A percentile compares a stretch with the other conserved stretches of the same genome.
Evolutionary conservation across 805 yeast species (phyloP).

Genomic region (Kodamaea kakaduensis): DNA sequence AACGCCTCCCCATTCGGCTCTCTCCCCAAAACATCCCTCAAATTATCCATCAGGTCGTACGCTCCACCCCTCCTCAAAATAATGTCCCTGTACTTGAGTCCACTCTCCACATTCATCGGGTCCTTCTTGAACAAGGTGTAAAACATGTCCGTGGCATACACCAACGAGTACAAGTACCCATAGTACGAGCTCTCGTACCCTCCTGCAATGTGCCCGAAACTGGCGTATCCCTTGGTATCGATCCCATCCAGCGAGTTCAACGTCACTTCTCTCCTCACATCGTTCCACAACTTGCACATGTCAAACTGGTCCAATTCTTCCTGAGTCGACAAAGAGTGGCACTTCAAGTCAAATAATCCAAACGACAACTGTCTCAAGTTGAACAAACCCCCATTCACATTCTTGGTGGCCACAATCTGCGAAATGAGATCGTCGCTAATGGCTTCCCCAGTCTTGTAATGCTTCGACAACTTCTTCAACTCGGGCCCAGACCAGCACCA

Average conservation of each 20-base stretch:
- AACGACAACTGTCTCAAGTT: constrained; percentile 75
- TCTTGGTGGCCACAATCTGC: constrained; percentile 59
- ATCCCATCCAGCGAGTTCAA: constrained; percentile 53
- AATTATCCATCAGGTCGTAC: constrained; percentile 60
- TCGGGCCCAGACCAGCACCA: constrained; percentile 78
- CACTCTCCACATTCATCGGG: constrained; percentile 61
- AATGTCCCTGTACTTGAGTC: constrained; percentile 64
- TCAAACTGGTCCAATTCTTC: constrained; percentile 46
- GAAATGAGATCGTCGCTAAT: constrained; percentile 56
- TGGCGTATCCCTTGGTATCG: constrained; percentile 62
- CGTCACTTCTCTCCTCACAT: constrained; percentile 58
- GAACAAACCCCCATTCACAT: constrained; percentile 70
- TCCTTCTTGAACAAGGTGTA: constrained; percentile 62
- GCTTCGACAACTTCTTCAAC: constrained; percentile 57
- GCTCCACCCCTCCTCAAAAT: constrained; percentile 73
- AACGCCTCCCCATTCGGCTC: constrained; percentile 72
- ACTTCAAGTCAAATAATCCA: constrained; percentile 69
- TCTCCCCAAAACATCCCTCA: constrained; percentile 68
- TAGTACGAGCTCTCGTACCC: constrained; percentile 86
- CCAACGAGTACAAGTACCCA: constrained; percentile 83
- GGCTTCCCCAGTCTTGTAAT: constrained; percentile 57
- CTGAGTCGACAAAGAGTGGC: constrained; percentile 49
- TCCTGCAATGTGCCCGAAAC: constrained; percentile 76
- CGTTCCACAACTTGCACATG: constrained; percentile 59
- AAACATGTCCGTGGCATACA: constrained; percentile 80